Base-by-base conservation (phyloP, 768 basidiomycete species). In the Pilatotrama ljubarskyi region DNA sequence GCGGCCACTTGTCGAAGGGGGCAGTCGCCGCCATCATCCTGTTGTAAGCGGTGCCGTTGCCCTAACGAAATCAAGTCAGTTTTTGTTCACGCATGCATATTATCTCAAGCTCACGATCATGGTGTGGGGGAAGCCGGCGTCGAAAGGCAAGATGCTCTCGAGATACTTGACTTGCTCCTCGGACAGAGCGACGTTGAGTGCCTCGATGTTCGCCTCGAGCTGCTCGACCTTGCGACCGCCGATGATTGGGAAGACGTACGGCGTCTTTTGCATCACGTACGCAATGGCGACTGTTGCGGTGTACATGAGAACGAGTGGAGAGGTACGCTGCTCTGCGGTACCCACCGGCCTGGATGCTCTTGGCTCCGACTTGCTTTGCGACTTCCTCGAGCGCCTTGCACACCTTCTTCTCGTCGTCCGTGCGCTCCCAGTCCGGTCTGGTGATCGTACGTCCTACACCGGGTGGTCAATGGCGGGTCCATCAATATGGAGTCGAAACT, bases 151-250 rank as follows among this genome's bases (percentile, higher is more conserved):
- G 9, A 72, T 65, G 15, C 70, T 65, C 46, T 84, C 82, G 13
- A 84, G 56, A 38, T 72, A 75, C 37, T 74, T 70, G 26, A 82
- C 76, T 15, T 83, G 80, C 37, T 77, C 75, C 0, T 70, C 60
- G 2, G 75, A 74, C 22, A 83, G 74, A 0, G 72, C 57, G 29
- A 84, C 76, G 14, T 76, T 71, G 5, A 83, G 65, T 1, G 82
- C 80, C 59, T 82, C 75, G n/a, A 54, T 44, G 29, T 54, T 54
- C 4, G n/a, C 38, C 41, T 43, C 11, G 2, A 54, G 67, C 32
- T 84, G 78, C 62, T 80, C 80, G 29, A 81, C 69, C 61, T 81
- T 84, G 29, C 80, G 72, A 0, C 79, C 76, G 4, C 81, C 80
- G 14, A 82, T 67, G 56, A 82, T 72, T 0, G 80, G 80, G 68